Conservation (phyloP, 2,329 filamentous ascomycete species). For the Colletotrichum paranaense region DNA sequence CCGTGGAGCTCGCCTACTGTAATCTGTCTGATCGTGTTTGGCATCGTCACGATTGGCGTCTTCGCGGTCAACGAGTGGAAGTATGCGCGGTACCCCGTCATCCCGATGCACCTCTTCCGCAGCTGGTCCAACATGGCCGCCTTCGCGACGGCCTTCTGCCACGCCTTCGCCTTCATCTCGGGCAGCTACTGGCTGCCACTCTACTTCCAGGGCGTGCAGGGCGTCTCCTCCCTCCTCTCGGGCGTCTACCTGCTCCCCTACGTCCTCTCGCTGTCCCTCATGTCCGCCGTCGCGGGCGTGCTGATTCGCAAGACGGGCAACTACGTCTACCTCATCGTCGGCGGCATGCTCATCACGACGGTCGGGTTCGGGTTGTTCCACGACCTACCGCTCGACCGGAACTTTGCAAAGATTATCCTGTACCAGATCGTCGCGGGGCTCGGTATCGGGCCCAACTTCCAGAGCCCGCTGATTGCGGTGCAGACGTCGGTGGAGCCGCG, state of each 20-base stretch:
- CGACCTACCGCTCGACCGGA: constrained; percentile 61
- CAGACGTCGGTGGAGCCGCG: constrained; percentile 69
- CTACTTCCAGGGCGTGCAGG: constrained; percentile 77
- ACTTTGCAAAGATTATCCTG: constrained; percentile 59
- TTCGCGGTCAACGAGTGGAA: constrained; percentile 73
- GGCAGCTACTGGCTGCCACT: constrained; percentile 78
- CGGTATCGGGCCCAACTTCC: constrained; percentile 72
- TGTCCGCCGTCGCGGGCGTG: constrained; percentile 54
- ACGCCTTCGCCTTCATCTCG: constrained; percentile 70
- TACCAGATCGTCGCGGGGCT: constrained; percentile 71
- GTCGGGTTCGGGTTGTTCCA: constrained; percentile 70
- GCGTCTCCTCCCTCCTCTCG: constrained; percentile 69
- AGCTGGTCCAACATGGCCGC: constrained; percentile 66
- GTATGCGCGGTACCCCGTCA: constrained; percentile 74
- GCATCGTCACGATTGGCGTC: constrained; percentile 57
- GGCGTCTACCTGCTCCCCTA: constrained; percentile 72
- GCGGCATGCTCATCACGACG: constrained; percentile 64
- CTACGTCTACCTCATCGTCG: constrained; percentile 66
- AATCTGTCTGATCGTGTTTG: constrained; percentile 72
- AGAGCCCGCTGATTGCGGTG: constrained; percentile 71
- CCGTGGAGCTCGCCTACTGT: constrained; percentile 73
- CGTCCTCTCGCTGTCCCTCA: constrained; percentile 58
- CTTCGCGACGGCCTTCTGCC: constrained; percentile 58
- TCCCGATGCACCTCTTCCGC: constrained; percentile 72
- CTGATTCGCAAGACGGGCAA: constrained; percentile 64